Conservation (phyloP, 495 filamentous ascomycete genomes). For the Neurospora sp. region DNA sequence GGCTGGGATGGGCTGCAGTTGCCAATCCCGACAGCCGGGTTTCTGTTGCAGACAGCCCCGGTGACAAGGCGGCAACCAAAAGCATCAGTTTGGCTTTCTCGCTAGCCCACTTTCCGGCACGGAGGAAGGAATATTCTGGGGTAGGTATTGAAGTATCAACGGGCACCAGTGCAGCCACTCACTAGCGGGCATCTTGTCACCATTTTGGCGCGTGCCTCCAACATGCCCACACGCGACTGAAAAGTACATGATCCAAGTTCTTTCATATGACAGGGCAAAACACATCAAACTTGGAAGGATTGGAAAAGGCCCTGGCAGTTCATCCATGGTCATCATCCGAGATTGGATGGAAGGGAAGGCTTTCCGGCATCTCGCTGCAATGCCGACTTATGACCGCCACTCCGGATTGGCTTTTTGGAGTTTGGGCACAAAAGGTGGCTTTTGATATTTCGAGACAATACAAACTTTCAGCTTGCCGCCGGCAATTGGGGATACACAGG, state of each 20-base stretch:
- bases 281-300: not conserved
- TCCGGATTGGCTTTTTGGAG: not conserved
- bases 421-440: not conserved
- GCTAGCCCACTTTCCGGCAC: not conserved
- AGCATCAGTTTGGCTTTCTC: not conserved
- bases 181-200: not conserved
- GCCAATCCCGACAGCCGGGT: not conserved
- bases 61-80: not conserved
- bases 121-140: not conserved
- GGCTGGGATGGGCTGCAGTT: not conserved
- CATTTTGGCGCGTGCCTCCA: not conserved
- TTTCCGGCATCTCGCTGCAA: not conserved
- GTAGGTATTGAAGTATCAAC: not conserved
- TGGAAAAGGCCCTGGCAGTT: not conserved
- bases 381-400: slow-evolving; percentile 3
- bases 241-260: not conserved
- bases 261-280: not conserved
- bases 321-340: not conserved
- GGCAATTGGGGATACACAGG: not conserved
- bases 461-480: not conserved
- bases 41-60: not conserved
- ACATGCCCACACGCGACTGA: not conserved
- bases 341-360: not conserved
- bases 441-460: not conserved
- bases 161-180: not conserved